These are phyloP conservation scores for Globisporangium camurandrum DNA, from an alignment of 352 stramenopile species.

Conservation along the genomic window DNA sequence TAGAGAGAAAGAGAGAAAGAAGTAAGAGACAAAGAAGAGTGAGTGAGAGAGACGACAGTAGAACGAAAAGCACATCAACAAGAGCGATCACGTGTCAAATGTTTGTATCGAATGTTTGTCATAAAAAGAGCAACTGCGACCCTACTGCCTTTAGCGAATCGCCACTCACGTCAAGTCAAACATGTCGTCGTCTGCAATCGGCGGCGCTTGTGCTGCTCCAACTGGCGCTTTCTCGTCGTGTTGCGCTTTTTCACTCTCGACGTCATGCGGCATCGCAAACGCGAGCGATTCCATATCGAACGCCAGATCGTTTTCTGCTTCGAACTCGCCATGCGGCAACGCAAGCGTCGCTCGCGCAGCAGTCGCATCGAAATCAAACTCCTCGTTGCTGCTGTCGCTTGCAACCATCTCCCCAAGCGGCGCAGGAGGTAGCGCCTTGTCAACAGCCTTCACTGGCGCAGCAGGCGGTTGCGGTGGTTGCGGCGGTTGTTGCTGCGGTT, in stretches of 20 bases:
- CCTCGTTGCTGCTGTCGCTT: background rate
- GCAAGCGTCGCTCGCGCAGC: constrained; percentile 10
- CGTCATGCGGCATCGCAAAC: constrained; percentile 46
- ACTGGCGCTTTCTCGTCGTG: background rate
- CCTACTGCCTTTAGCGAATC: too few species aligned
- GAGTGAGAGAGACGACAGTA: too few species aligned
- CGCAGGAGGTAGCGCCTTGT: background rate
- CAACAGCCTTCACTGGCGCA: constrained; percentile 6
- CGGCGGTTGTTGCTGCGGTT: constrained; percentile 1
- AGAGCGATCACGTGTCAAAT: too few species aligned
- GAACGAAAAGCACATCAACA: too few species aligned
- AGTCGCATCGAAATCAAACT: constrained; percentile 4
- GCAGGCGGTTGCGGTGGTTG: constrained; percentile 10
- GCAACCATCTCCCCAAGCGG: background rate
- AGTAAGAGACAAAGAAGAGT: too few species aligned
- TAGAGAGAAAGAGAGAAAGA: too few species aligned
- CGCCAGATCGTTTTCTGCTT: constrained; percentile 23
- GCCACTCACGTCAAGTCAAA: constrained; percentile 78
- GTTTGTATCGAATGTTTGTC: too few species aligned
- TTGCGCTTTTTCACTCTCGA: constrained; percentile 18
- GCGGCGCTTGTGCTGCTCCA: constrained; percentile 4
- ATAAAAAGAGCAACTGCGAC: too few species aligned
- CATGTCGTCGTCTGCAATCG: constrained; percentile 41
- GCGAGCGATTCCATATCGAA: constrained; percentile 64
- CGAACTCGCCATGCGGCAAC: constrained; percentile 13